phyloP scores from a whole-genome alignment of 2,329 filamentous ascomycete genomes.

The Ophiostoma ips region DNA sequence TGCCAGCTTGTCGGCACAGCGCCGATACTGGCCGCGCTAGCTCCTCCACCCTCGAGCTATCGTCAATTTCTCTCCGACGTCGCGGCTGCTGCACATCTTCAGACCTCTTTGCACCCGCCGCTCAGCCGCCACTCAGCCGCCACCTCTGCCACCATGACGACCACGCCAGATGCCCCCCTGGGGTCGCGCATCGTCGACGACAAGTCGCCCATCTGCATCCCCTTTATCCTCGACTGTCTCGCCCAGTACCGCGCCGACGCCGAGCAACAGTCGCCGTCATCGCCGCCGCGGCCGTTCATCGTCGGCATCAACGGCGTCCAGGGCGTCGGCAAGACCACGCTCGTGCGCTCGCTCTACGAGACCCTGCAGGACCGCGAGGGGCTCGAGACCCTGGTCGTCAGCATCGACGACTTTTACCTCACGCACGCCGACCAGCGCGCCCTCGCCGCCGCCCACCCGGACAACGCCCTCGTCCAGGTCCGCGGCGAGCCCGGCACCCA shows the following conservation, averaged over 20 bases:
- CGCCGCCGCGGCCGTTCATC: slow-evolving; percentile 51
- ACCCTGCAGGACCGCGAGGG: slow-evolving; percentile 43
- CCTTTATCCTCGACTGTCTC: slow-evolving; percentile 54
- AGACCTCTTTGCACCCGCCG: not conserved
- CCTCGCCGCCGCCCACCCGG: slow-evolving; percentile 49
- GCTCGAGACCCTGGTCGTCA: slow-evolving; percentile 56
- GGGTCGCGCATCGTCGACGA: slow-evolving; percentile 49
- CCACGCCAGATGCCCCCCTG: slow-evolving; percentile 18
- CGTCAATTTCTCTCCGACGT: too few relatives aligned
- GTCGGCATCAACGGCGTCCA: slow-evolving; percentile 85
- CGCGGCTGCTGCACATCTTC: not conserved
- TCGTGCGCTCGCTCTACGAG: slow-evolving; percentile 53
- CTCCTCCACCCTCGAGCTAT: too few relatives aligned
- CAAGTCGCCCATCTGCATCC: slow-evolving; percentile 63
- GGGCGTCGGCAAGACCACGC: slow-evolving; percentile 82
- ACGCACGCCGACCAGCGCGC: slow-evolving; percentile 52
- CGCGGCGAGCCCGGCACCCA: slow-evolving; percentile 76
- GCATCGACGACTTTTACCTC: slow-evolving; percentile 84
- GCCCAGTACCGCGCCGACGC: slow-evolving; percentile 7
- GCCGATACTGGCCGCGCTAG: too few relatives aligned
- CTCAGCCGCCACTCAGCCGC: not conserved
- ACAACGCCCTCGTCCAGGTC: slow-evolving; percentile 65
- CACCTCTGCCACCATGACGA: slow-evolving; percentile 4
- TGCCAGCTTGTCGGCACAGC: too few relatives aligned
- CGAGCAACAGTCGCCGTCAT: not conserved